Percentiles rank a stretch among this genome's conserved stretches.
phyloP scores from a whole-genome alignment of 768 basidiomycete species.

The Leccinellum albellum region DNA sequence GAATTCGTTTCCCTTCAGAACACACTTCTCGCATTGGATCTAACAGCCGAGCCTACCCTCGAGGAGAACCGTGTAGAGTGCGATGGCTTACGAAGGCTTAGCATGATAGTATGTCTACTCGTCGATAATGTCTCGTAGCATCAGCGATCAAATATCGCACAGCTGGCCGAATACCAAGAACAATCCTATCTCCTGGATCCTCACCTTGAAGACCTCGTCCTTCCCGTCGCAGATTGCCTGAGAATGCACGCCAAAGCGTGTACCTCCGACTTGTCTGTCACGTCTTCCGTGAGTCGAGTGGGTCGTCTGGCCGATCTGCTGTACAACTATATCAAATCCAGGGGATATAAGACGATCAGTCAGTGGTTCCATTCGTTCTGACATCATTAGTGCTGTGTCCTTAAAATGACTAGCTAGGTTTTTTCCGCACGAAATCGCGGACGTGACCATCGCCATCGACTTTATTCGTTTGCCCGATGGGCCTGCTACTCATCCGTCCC shows the following conservation, averaged over 20 bases:
- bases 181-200: slow-evolving; percentile 92
- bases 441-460: slow-evolving; percentile 70
- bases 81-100: slow-evolving; percentile 40
- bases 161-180: slow-evolving; percentile 92
- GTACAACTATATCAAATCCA: slow-evolving; percentile 79
- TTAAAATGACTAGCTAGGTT: slow-evolving; percentile 65
- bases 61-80: slow-evolving; percentile 45
- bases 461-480: slow-evolving; percentile 52
- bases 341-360: slow-evolving; percentile 93
- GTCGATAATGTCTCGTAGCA: background rate
- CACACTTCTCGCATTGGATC: slow-evolving; percentile 45
- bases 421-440: slow-evolving; percentile 88
- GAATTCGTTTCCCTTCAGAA: slow-evolving; percentile 57
- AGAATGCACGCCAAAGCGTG: slow-evolving; percentile 49
- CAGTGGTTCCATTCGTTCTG: slow-evolving; percentile 31
- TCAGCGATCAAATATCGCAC: slow-evolving; percentile 3
- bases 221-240: slow-evolving; percentile 66
- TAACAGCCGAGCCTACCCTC: slow-evolving; percentile 39
- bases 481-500: slow-evolving; percentile 37
- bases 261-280: slow-evolving; percentile 25
- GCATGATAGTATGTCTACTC: slow-evolving; percentile 46
- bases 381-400: slow-evolving; percentile 6
- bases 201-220: slow-evolving; percentile 72
- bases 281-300: slow-evolving; percentile 39
- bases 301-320: slow-evolving; percentile 57